A percentile compares a stretch with the other conserved stretches of the same genome.
phyloP scores from a whole-genome alignment of 2,329 filamentous ascomycete genomes.

The Monascus ruber region DNA sequence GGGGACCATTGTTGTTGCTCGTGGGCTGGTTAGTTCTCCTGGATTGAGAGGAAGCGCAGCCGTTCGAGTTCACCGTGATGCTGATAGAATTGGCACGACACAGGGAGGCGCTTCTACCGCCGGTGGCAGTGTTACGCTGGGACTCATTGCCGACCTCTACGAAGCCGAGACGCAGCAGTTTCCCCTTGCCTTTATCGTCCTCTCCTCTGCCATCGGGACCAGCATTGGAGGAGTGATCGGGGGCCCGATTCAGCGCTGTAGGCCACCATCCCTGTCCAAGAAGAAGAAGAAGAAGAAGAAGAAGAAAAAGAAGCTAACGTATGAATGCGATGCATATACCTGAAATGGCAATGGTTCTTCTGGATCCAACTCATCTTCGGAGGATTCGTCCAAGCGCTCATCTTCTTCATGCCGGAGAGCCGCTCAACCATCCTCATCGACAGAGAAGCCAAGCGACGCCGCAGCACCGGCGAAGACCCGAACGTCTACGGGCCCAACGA shows the following conservation, averaged over 20 bases:
- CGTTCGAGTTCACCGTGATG: no score
- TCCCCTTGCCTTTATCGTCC: conserved; percentile 45
- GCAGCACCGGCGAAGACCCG: conserved; percentile 39
- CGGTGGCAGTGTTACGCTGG: conserved; percentile 49
- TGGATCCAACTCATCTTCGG: conserved; percentile 51
- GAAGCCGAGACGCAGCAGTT: conserved; percentile 42
- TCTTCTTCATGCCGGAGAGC: conserved; percentile 44
- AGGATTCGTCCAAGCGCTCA: conserved; percentile 39
- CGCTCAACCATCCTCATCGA: conserved; percentile 46
- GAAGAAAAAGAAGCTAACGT: no score
- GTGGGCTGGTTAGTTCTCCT: conserved; percentile 36
- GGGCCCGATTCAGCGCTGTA: conserved; percentile 34
- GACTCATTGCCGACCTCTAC: conserved; percentile 50
- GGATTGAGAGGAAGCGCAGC: no score
- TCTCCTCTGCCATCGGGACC: conserved; percentile 41
- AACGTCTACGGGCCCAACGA: conserved; percentile 56
- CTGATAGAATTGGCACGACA: not conserved
- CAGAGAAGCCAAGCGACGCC: conserved; percentile 43
- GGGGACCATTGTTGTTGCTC: conserved; percentile 50
- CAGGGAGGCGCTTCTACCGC: conserved; percentile 45
- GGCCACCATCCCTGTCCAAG: not conserved
- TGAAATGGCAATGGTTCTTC: conserved; percentile 46
- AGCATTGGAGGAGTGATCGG: conserved; percentile 41
- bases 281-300: no score
- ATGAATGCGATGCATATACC: conserved; percentile 7